These are phyloP conservation scores for Metarhizium guizhouense DNA, from an alignment of 2,329 filamentous ascomycete species.

Conservation along the genomic window DNA sequence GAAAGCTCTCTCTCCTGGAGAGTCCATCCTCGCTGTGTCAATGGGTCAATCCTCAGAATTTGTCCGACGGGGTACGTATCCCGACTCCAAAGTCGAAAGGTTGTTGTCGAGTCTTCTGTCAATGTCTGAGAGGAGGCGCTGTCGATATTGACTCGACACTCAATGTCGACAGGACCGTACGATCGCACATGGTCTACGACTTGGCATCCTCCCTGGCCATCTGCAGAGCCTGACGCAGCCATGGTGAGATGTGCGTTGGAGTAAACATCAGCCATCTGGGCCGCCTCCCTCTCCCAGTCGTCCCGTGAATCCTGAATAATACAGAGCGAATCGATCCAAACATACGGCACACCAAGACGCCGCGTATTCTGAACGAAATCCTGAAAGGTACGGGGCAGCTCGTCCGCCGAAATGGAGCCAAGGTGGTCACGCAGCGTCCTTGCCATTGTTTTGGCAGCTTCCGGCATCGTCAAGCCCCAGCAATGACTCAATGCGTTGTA, in stretches of 20 bases:
- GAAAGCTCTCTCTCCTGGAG: slow-evolving; percentile 1
- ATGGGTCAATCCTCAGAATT: background rate
- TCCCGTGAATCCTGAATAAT: slow-evolving; percentile 15
- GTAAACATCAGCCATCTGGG: slow-evolving; percentile 12
- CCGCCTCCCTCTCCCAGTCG: slow-evolving; percentile 11
- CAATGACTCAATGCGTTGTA: slow-evolving; percentile 1
- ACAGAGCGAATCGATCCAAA: slow-evolving; percentile 20
- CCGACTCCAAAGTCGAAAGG: slow-evolving; percentile 1
- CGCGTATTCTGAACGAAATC: slow-evolving; percentile 11
- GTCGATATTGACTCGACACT: background rate
- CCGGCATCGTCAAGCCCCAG: background rate
- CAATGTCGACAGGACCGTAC: background rate
- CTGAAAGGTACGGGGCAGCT: slow-evolving; percentile 10
- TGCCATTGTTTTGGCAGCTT: background rate
- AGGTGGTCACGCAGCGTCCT: background rate
- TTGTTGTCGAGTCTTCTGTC: background rate
- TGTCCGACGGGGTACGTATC: background rate
- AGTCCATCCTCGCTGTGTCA: slow-evolving; percentile 1
- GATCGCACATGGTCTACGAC: background rate
- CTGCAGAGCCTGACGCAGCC: background rate
- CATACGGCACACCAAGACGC: slow-evolving; percentile 10
- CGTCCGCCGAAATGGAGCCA: background rate
- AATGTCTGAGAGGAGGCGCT: background rate
- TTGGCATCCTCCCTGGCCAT: background rate
- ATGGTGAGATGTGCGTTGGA: slow-evolving; percentile 6